Evolutionary conservation across 805 yeast genomes (phyloP).

Genomic region (Wickerhamomyces bovis): DNA sequence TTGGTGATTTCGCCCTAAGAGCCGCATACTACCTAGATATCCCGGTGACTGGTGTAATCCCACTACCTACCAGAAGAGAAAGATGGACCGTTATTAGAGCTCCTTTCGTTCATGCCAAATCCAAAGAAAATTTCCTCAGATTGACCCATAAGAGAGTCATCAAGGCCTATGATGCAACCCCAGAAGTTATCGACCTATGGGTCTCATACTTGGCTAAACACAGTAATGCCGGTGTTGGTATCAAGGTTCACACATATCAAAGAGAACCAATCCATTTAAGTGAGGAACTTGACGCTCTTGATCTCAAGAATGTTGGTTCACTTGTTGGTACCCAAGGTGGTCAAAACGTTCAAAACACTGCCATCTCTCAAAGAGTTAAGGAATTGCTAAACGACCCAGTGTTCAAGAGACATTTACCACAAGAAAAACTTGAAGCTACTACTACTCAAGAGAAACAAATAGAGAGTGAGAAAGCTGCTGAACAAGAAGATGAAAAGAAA

Average conservation of each 20-base stretch:
- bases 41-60: constrained; percentile 73
- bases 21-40: constrained; percentile 87
- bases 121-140: constrained; percentile 92
- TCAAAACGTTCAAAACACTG: constrained; percentile 12
- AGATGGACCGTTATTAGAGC: constrained; percentile 91
- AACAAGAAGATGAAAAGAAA: neutral
- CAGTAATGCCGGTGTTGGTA: constrained; percentile 75
- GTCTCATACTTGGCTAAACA: constrained; percentile 72
- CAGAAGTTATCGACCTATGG: constrained; percentile 79
- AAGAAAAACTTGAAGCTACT: constrained; percentile 1
- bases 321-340: constrained; percentile 7
- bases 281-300: constrained; percentile 32
- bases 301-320: constrained; percentile 11
- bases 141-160: constrained; percentile 71
- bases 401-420: constrained; percentile 46
- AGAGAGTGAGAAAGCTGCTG: constrained; percentile 2
- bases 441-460: constrained; percentile 7
- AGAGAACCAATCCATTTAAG: constrained; percentile 43
- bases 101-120: constrained; percentile 90
- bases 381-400: constrained; percentile 66
- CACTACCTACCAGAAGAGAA: constrained; percentile 64
- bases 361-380: constrained; percentile 44
- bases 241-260: constrained; percentile 63
- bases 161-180: constrained; percentile 76
- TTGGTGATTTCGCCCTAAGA: constrained; percentile 80